Conservation (phyloP, 805 yeast species). For the Wickerhamiella occidentalis region DNA sequence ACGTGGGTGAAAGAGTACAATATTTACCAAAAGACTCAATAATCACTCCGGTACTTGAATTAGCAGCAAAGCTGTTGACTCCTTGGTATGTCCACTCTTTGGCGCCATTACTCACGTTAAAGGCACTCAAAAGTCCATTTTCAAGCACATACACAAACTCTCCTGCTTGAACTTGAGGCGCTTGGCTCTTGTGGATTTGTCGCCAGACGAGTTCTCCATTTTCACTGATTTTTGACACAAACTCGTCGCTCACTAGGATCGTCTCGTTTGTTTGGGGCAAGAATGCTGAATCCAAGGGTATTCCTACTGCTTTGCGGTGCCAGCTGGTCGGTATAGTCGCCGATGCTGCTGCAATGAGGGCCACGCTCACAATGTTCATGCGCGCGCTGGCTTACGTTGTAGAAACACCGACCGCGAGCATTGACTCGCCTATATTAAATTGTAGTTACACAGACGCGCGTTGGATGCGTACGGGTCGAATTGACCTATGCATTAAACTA, state of each 20-base stretch:
- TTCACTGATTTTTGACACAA: background rate
- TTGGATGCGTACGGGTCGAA: too few relatives aligned
- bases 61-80: slow-evolving; percentile 5
- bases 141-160: background rate
- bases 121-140: background rate
- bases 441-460: too few relatives aligned
- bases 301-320: slow-evolving; percentile 3
- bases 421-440: too few relatives aligned
- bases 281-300: background rate
- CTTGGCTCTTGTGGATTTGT: background rate
- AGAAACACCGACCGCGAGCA: too few relatives aligned
- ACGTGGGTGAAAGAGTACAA: background rate
- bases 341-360: background rate
- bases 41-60: background rate
- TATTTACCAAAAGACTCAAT: background rate
- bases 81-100: slow-evolving; percentile 6
- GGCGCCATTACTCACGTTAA: background rate
- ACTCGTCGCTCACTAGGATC: background rate
- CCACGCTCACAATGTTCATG: background rate
- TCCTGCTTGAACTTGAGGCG: background rate
- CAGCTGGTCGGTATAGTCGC: background rate
- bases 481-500: too few relatives aligned
- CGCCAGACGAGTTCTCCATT: background rate
- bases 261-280: background rate
- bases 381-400: too few relatives aligned